Percentiles rank a stretch among this genome's conserved stretches.
Evolutionary conservation across 192 early-diverging fungal species (phyloP).

Genomic region (Coemansia sp.): DNA sequence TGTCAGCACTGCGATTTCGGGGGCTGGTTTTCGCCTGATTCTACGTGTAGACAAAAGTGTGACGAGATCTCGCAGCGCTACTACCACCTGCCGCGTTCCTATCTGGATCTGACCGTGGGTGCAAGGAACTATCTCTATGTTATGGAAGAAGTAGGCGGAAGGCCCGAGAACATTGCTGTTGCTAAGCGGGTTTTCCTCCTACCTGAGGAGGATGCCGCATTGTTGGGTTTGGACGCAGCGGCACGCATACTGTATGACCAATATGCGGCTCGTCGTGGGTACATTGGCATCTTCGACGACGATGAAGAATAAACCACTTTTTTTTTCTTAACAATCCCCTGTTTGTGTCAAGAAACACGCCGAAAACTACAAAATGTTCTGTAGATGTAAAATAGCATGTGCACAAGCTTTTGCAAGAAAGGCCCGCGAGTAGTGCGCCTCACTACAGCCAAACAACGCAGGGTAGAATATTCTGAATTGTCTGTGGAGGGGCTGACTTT

Average conservation of each 20-base stretch:
- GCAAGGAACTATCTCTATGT: slow-evolving; percentile 16
- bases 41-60: slow-evolving; percentile 33
- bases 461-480: background rate
- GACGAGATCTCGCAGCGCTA: slow-evolving; percentile 46
- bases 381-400: background rate
- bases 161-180: slow-evolving; percentile 24
- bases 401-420: background rate
- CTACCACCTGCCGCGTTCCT: slow-evolving; percentile 44
- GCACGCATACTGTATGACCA: background rate
- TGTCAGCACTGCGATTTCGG: slow-evolving; percentile 38
- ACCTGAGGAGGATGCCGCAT: background rate
- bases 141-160: slow-evolving; percentile 39
- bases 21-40: slow-evolving; percentile 36
- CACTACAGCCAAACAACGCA: background rate
- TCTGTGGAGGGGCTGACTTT: background rate
- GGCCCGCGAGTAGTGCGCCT: background rate
- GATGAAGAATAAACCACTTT: background rate
- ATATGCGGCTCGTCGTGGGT: slow-evolving; percentile 16
- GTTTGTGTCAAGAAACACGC: background rate
- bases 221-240: background rate
- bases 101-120: slow-evolving; percentile 13
- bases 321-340: background rate
- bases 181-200: slow-evolving; percentile 16
- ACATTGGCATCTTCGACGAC: slow-evolving; percentile 4
- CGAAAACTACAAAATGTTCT: background rate